A percentile compares a stretch with the other conserved stretches of the same genome.
Conservation (phyloP, 768 basidiomycete genomes). For the Tricholoma saponaceum region DNA sequence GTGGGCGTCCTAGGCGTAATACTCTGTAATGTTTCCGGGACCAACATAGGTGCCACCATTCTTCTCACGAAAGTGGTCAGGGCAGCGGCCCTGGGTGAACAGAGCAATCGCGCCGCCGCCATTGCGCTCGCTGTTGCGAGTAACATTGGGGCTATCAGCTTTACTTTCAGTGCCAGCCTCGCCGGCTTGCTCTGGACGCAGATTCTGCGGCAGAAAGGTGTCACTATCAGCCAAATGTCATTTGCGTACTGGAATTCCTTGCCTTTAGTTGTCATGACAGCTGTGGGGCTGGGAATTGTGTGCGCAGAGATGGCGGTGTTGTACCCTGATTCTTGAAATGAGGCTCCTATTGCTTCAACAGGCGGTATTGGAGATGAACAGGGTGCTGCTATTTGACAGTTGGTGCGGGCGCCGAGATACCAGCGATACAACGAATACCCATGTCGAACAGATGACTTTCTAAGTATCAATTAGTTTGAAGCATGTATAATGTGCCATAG, state of each 20-base stretch:
- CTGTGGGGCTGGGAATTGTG: conserved; percentile 64
- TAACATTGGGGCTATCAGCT: conserved; percentile 88
- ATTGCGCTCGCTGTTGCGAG: conserved; percentile 80
- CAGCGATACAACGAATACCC: no score
- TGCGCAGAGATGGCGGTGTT: conserved; percentile 71
- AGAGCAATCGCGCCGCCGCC: conserved; percentile 49
- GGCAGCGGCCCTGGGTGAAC: conserved; percentile 35
- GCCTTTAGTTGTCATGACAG: conserved; percentile 63
- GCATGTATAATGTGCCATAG: neutral
- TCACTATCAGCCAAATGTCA: conserved; percentile 50
- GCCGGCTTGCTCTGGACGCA: conserved; percentile 83
- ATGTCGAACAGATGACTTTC: no score
- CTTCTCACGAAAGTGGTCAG: conserved; percentile 78
- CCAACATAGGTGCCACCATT: conserved; percentile 91
- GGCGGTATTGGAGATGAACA: no score
- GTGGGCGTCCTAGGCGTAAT: conserved; percentile 71
- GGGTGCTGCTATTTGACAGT: no score
- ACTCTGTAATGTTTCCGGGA: conserved; percentile 79
- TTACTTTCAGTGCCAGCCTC: conserved; percentile 84
- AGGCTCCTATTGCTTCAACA: neutral
- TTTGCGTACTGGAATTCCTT: conserved; percentile 75
- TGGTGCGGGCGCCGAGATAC: no score
- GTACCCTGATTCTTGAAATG: conserved; percentile 17
- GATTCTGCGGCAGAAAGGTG: conserved; percentile 72
- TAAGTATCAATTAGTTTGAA: no score